Conservation (phyloP, 345 rosid species). For the Populus deltoides region DNA sequence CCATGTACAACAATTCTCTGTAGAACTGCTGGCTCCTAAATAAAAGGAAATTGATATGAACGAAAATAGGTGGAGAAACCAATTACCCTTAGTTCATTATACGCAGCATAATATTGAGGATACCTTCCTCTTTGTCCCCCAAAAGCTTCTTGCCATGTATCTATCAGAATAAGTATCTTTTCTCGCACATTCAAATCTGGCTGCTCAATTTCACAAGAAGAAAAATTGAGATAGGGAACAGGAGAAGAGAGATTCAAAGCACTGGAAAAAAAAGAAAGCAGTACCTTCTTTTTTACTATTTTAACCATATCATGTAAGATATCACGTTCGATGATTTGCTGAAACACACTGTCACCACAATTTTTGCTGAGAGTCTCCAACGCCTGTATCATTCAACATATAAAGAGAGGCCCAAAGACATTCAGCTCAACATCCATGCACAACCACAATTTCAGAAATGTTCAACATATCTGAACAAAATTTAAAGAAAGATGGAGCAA, state of each 20-base stretch:
- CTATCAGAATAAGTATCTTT: slow-evolving; percentile 71
- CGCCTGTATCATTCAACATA: slow-evolving; percentile 41
- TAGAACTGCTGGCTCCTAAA: not conserved
- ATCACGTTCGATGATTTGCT: slow-evolving; percentile 87
- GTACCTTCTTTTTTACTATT: slow-evolving; percentile 95
- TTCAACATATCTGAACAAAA: not conserved
- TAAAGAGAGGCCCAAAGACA: not conserved
- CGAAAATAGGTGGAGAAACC: not conserved
- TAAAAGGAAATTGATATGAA: not conserved
- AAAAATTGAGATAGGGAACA: slow-evolving; percentile 1
- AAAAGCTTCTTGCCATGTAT: slow-evolving; percentile 77
- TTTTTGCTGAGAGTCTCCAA: slow-evolving; percentile 95
- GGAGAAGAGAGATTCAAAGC: slow-evolving; percentile 8
- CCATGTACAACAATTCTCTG: not conserved
- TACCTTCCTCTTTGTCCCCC: slow-evolving; percentile 76
- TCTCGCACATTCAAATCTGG: slow-evolving; percentile 92
- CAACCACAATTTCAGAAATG: not conserved
- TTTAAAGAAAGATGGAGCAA: not conserved
- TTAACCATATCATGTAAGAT: slow-evolving; percentile 95
- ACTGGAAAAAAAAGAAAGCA: slow-evolving; percentile 10
- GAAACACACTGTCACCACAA: slow-evolving; percentile 80
- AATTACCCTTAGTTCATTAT: slow-evolving; percentile 80
- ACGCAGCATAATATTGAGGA: slow-evolving; percentile 86
- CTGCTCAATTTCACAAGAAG: slow-evolving; percentile 40
- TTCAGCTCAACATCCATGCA: not conserved